Evolutionary conservation across 140 eudicot species (phyloP).

Genomic region (Anethum foeniculum): DNA sequence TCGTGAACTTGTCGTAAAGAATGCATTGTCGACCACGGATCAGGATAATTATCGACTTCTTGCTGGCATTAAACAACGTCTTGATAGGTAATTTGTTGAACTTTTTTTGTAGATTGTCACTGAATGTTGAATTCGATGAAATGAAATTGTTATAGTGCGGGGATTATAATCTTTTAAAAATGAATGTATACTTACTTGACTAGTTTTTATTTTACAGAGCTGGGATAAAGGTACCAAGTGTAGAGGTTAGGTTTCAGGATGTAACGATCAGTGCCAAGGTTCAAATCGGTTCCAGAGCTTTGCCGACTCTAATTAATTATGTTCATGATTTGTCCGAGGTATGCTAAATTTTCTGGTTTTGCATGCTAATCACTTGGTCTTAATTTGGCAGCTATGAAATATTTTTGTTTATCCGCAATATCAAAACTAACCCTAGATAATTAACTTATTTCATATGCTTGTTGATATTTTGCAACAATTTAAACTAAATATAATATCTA

Average conservation of each 20-base stretch:
- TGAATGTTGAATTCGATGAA: neutral
- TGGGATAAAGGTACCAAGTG: conserved; percentile 72
- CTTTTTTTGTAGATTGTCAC: too few species aligned
- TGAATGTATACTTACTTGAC: neutral
- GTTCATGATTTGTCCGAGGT: conserved; percentile 68
- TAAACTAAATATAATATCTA: neutral
- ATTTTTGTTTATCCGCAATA: too few species aligned
- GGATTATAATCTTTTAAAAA: neutral
- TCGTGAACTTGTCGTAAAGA: conserved; percentile 59
- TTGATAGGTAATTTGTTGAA: conserved; percentile 32
- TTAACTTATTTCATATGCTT: too few species aligned
- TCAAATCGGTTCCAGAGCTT: conserved; percentile 68
- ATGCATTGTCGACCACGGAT: conserved; percentile 67
- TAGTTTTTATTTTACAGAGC: conserved; percentile 28
- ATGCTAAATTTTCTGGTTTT: conserved; percentile 6
- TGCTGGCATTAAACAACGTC: conserved; percentile 65
- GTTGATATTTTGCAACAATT: neutral
- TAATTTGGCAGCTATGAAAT: neutral
- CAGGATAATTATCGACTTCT: conserved; percentile 77
- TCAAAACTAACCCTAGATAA: neutral
- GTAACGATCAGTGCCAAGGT: conserved; percentile 58
- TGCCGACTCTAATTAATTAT: conserved; percentile 73
- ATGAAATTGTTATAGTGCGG: neutral
- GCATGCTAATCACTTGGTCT: neutral
- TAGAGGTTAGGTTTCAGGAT: conserved; percentile 79